These are phyloP conservation scores for Piedraia hortae DNA, from an alignment of 2,329 filamentous ascomycete genomes.

Conservation along the genomic window DNA sequence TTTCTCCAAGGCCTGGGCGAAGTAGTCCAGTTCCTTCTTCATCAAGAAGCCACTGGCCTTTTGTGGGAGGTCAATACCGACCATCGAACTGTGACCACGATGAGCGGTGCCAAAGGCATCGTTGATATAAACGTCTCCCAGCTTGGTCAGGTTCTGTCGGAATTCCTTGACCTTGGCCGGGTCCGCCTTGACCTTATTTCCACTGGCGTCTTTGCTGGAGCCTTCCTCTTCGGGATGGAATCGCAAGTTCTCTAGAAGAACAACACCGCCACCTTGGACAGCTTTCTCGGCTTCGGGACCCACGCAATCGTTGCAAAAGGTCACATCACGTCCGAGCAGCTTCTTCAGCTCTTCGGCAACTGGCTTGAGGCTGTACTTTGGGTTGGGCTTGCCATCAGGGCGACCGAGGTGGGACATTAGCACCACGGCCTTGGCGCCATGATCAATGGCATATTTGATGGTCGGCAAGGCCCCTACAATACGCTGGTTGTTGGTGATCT, in stretches of 20 bases:
- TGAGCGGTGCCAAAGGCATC: conserved; percentile 97
- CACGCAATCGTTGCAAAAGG: conserved; percentile 73
- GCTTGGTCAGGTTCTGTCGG: conserved; percentile 75
- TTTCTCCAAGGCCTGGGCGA: conserved; percentile 80
- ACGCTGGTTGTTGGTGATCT: conserved; percentile 93
- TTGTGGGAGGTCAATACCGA: conserved; percentile 80
- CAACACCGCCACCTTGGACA: conserved; percentile 64
- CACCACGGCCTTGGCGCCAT: conserved; percentile 37
- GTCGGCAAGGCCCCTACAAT: conserved; percentile 54
- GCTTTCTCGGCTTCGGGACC: conserved; percentile 71
- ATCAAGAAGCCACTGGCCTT: conserved; percentile 96
- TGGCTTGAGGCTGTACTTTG: conserved; percentile 85
- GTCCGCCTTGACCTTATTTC: conserved; percentile 96
- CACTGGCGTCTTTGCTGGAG: conserved; percentile 72
- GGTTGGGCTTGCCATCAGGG: conserved; percentile 65
- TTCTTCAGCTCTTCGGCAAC: conserved; percentile 57
- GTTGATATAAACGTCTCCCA: conserved; percentile 94
- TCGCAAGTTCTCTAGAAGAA: conserved; percentile 89
- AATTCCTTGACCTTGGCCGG: conserved; percentile 79
- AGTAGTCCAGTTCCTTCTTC: conserved; percentile 99
- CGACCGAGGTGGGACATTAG: conserved; percentile 98
- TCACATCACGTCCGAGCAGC: conserved; percentile 55
- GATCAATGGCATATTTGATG: conserved; percentile 16
- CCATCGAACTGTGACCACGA: conserved; percentile 97
- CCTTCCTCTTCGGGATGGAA: conserved; percentile 98